Percentiles rank a stretch among this genome's conserved stretches.
Evolutionary conservation across 257 asterid genomes (phyloP).

Genomic region (Przewalskia tangutica): DNA sequence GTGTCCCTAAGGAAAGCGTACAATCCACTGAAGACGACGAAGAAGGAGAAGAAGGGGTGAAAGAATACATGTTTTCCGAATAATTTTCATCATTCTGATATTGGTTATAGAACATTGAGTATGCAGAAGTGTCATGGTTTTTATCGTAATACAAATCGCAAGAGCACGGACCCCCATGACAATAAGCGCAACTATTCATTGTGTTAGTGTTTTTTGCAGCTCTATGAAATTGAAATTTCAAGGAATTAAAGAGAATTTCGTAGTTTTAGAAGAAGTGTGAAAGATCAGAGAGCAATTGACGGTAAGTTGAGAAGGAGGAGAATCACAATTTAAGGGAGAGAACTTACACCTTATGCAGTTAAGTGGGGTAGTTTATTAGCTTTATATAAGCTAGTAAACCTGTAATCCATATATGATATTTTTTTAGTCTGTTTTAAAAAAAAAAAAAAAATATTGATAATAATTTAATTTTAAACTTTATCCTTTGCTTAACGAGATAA

Average conservation of each 20-base stretch:
- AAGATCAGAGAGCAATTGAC: background rate
- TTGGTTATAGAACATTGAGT: slow-evolving; percentile 41
- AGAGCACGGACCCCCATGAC: slow-evolving; percentile 23
- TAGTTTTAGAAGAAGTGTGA: background rate
- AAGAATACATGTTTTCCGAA: slow-evolving; percentile 18
- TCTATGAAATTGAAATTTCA: too few relatives aligned
- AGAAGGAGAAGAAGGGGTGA: background rate
- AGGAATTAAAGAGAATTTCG: too few relatives aligned
- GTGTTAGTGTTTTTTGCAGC: background rate
- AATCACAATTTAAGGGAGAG: background rate
- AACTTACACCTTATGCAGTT: background rate
- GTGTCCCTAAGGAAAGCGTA: slow-evolving; percentile 79
- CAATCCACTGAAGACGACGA: slow-evolving; percentile 61
- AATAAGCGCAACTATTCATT: slow-evolving; percentile 36
- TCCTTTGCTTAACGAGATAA: too few relatives aligned
- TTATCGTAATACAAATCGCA: slow-evolving; percentile 35
- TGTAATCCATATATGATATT: too few relatives aligned
- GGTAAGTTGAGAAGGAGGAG: slow-evolving; percentile 27
- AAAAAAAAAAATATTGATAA: too few relatives aligned
- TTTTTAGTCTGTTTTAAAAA: too few relatives aligned
- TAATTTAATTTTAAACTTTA: too few relatives aligned
- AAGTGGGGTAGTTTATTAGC: slow-evolving; percentile 19
- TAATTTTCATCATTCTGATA: slow-evolving; percentile 20
- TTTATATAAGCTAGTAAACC: slow-evolving; percentile 22
- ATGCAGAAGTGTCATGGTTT: slow-evolving; percentile 35